These are phyloP conservation scores for Hebeloma cylindrosporum DNA, from an alignment of 768 basidiomycete species.

Conservation along the genomic window DNA sequence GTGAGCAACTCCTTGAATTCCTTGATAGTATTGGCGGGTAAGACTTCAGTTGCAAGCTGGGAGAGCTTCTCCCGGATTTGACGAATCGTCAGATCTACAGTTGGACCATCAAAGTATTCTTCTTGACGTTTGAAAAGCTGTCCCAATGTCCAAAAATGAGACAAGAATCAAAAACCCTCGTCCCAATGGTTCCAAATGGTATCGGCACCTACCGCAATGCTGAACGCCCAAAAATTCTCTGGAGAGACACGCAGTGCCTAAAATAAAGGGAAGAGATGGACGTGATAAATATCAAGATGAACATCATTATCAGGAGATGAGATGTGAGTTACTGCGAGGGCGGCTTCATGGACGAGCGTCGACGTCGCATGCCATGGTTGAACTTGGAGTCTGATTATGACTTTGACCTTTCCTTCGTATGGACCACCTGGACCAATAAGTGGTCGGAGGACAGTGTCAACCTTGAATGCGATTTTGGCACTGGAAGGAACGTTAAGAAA, in stretches of 20 bases:
- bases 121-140: conserved; percentile 77
- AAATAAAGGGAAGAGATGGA: not conserved
- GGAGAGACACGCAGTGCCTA: conserved; percentile 73
- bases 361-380: conserved; percentile 83
- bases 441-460: conserved; percentile 63
- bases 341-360: conserved; percentile 78
- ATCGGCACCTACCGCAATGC: conserved; percentile 50
- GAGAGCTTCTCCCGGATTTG: conserved; percentile 77
- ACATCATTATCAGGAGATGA: too few species aligned
- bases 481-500: conserved; percentile 28
- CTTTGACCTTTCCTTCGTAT: conserved; percentile 73
- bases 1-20: conserved; percentile 62
- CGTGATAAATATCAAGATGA: not conserved
- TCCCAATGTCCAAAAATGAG: not conserved
- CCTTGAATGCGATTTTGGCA: conserved; percentile 57
- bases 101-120: conserved; percentile 79
- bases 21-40: conserved; percentile 48
- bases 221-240: conserved; percentile 78
- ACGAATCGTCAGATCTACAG: conserved; percentile 61
- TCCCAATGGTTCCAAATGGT: not conserved
- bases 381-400: conserved; percentile 68
- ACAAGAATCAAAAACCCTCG: too few species aligned
- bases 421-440: conserved; percentile 55
- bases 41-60: conserved; percentile 51
- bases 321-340: conserved; percentile 82